Percentiles rank a stretch among this genome's conserved stretches.
Evolutionary conservation across 2,329 filamentous ascomycete species (phyloP).

Genomic region (Talaromyces amestolkiae): DNA sequence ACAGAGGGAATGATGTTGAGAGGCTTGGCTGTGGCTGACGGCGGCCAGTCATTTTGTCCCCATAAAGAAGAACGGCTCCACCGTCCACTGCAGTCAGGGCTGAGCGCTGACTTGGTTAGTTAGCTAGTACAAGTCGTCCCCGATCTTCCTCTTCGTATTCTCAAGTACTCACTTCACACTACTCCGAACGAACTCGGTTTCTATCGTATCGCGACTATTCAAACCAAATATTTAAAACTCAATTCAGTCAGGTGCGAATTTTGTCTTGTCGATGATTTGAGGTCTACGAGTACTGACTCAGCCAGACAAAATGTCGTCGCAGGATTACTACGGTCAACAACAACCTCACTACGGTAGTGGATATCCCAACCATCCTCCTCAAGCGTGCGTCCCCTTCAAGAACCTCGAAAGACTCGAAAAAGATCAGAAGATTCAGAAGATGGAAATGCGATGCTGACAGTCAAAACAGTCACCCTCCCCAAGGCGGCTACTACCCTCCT

Average conservation of each 20-base stretch:
- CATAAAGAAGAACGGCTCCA: not conserved
- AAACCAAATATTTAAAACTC: no score
- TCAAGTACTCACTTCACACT: not conserved
- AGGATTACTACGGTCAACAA: conserved; percentile 40
- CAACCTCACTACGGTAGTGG: conserved; percentile 25
- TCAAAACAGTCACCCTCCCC: conserved; percentile 12
- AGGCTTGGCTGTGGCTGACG: not conserved
- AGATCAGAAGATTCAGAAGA: no score
- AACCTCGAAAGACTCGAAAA: no score
- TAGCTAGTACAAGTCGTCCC: no score
- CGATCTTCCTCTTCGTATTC: not conserved
- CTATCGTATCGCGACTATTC: no score
- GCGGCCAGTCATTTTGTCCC: not conserved
- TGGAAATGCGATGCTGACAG: not conserved
- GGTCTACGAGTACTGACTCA: no score
- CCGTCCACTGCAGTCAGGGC: not conserved
- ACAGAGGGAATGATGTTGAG: not conserved
- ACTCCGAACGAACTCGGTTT: no score
- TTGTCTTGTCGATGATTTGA: no score
- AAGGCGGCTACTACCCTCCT: conserved; percentile 25
- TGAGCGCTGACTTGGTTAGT: not conserved
- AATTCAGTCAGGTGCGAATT: no score
- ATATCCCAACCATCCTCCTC: conserved; percentile 25
- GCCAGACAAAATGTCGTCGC: conserved; percentile 39
- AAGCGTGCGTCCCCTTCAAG: conserved; percentile 17